A percentile compares a stretch with the other conserved stretches of the same genome.
Evolutionary conservation across 352 stramenopile species (phyloP).

Genomic region (Phytophthora europaea): DNA sequence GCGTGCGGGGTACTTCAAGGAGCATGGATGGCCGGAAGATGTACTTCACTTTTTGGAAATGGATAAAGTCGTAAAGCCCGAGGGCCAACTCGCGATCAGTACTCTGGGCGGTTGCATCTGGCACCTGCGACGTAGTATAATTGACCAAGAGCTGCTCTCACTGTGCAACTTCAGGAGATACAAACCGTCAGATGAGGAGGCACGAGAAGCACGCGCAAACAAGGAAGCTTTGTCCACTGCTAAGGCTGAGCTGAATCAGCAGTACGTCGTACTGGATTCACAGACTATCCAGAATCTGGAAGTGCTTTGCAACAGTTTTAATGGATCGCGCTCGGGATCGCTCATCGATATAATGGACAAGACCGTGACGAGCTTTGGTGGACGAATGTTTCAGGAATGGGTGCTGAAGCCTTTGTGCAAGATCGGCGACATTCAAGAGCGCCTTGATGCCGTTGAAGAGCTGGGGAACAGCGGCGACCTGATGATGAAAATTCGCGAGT

Average conservation of each 20-base stretch:
- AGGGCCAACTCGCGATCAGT: slow-evolving; percentile 74
- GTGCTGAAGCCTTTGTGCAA: slow-evolving; percentile 97
- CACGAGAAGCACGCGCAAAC: slow-evolving; percentile 34
- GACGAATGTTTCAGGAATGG: slow-evolving; percentile 97
- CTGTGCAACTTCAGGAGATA: slow-evolving; percentile 84
- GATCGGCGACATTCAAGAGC: slow-evolving; percentile 95
- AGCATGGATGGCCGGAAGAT: slow-evolving; percentile 71
- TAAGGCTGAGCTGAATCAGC: slow-evolving; percentile 73
- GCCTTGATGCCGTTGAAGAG: slow-evolving; percentile 97
- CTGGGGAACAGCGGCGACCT: slow-evolving; percentile 81
- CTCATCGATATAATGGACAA: slow-evolving; percentile 94
- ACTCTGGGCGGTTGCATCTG: slow-evolving; percentile 83
- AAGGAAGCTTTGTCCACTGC: slow-evolving; percentile 33
- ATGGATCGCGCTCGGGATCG: slow-evolving; percentile 90
- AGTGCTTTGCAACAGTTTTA: slow-evolving; percentile 92
- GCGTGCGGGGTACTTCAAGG: slow-evolving; percentile 89
- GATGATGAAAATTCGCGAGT: slow-evolving; percentile 84
- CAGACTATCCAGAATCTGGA: slow-evolving; percentile 98
- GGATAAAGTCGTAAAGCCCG: slow-evolving; percentile 69
- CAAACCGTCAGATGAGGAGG: slow-evolving; percentile 80
- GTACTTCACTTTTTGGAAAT: slow-evolving; percentile 75
- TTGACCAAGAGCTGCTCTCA: slow-evolving; percentile 86
- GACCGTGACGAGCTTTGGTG: slow-evolving; percentile 95
- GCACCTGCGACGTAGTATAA: slow-evolving; percentile 82
- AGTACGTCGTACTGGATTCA: slow-evolving; percentile 96